Percentiles rank a stretch among this genome's conserved stretches.
Conservation (phyloP, 108 stramenopile genomes). For the Mediolabrus comicus region DNA sequence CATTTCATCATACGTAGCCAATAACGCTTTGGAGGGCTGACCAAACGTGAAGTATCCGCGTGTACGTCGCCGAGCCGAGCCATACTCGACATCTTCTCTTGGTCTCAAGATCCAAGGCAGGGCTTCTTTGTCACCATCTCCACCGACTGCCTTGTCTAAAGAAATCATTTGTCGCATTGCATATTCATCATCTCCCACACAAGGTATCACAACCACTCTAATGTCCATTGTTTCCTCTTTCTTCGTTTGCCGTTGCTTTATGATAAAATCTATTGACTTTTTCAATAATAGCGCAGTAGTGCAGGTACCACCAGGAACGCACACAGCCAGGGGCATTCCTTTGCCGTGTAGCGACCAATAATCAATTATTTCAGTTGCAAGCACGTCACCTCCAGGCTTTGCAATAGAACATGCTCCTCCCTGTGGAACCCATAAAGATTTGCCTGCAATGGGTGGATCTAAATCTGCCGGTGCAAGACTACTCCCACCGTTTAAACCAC, state of each 20-base stretch:
- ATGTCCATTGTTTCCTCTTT: conserved; percentile 53
- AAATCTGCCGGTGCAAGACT: conserved; percentile 52
- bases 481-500: conserved; percentile 63
- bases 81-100: conserved; percentile 31
- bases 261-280: conserved; percentile 47
- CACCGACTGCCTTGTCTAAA: conserved; percentile 50
- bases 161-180: conserved; percentile 78
- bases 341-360: conserved; percentile 66
- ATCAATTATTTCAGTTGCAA: conserved; percentile 45
- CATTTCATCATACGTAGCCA: conserved; percentile 67
- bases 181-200: conserved; percentile 80
- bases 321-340: conserved; percentile 64
- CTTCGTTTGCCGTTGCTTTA: conserved; percentile 13
- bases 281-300: conserved; percentile 74
- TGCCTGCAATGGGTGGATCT: conserved; percentile 55
- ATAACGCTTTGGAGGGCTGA: conserved; percentile 55
- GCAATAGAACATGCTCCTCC: conserved; percentile 68
- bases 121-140: conserved; percentile 41
- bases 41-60: conserved; percentile 72
- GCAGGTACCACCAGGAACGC: conserved; percentile 83
- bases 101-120: conserved; percentile 64
- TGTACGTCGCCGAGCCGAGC: conserved; percentile 18
- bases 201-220: conserved; percentile 79
- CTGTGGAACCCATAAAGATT: conserved; percentile 80
- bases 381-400: conserved; percentile 44